Conservation (phyloP, 768 basidiomycete genomes). For the Cystobasidium ongulense region DNA sequence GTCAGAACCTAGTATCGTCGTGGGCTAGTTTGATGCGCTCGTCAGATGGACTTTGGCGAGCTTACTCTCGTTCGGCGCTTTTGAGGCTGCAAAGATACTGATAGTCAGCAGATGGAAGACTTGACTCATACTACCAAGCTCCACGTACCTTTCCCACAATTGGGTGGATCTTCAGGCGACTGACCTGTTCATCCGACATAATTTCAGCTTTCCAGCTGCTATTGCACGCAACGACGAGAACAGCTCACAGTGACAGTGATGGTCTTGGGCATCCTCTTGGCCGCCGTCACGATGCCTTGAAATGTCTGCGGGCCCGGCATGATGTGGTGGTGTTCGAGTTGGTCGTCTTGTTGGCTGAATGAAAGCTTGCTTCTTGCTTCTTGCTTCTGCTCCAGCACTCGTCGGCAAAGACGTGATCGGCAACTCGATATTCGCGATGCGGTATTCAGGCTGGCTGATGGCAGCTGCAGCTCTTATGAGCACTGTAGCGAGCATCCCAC, state of each 20-base stretch:
- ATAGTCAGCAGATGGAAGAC: background rate
- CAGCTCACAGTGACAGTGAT: slow-evolving; percentile 14
- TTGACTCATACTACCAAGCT: background rate
- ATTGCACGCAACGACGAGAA: background rate
- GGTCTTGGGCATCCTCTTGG: slow-evolving; percentile 27
- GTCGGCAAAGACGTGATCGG: background rate
- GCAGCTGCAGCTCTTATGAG: background rate
- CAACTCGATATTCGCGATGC: background rate
- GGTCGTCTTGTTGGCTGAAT: background rate
- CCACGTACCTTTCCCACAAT: slow-evolving; percentile 20
- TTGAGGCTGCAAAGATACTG: background rate
- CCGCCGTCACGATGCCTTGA: slow-evolving; percentile 18
- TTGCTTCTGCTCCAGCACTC: background rate
- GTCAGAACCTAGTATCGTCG: too few species aligned
- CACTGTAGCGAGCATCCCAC: background rate
- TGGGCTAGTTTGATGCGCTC: too few species aligned
- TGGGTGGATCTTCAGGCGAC: background rate
- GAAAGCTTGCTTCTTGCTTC: background rate
- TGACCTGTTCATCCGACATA: background rate
- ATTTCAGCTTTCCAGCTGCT: background rate
- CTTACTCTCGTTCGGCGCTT: slow-evolving; percentile 24
- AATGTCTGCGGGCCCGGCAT: slow-evolving; percentile 21
- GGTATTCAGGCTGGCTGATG: background rate
- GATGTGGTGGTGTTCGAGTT: background rate
- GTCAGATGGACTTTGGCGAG: background rate